These are phyloP conservation scores for Termitomyces sp. DNA, from an alignment of 1,284 basidiomycete genomes.

Conservation along the genomic window DNA sequence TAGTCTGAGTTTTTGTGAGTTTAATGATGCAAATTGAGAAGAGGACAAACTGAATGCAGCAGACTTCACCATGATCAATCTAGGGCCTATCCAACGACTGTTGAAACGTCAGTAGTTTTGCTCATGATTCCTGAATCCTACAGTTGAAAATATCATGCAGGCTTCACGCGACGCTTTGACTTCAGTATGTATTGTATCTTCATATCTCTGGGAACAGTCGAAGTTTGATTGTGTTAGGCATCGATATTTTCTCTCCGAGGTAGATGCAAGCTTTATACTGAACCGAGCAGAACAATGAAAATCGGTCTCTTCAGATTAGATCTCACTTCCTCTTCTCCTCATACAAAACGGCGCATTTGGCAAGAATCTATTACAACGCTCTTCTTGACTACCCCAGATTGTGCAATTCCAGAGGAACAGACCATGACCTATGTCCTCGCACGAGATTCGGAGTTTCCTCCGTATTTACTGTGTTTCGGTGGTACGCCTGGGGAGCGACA, in stretches of 20 bases:
- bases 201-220: slow-evolving; percentile 12
- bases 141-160: slow-evolving; percentile 39
- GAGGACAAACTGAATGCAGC: not conserved
- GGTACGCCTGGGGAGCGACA: slow-evolving; percentile 71
- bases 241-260: slow-evolving; percentile 78
- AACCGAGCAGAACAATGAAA: not conserved
- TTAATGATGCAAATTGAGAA: not conserved
- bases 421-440: slow-evolving; percentile 59
- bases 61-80: slow-evolving; percentile 66
- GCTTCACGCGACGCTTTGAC: slow-evolving; percentile 60
- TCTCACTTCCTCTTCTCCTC: slow-evolving; percentile 54
- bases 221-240: slow-evolving; percentile 40
- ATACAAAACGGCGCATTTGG: slow-evolving; percentile 75
- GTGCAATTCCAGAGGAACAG: slow-evolving; percentile 58
- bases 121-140: not conserved
- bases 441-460: slow-evolving; percentile 58
- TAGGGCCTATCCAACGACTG: slow-evolving; percentile 42
- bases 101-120: slow-evolving; percentile 49
- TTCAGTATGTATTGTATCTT: slow-evolving; percentile 50
- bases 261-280: slow-evolving; percentile 20
- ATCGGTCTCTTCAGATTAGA: slow-evolving; percentile 45
- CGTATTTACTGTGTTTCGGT: slow-evolving; percentile 67
- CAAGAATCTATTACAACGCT: slow-evolving; percentile 74
- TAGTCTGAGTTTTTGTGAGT: slow-evolving; percentile 58
- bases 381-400: slow-evolving; percentile 56